Base-by-base conservation (phyloP, 73 alveolate genomes). In the Strombidium stylifer region DNA sequence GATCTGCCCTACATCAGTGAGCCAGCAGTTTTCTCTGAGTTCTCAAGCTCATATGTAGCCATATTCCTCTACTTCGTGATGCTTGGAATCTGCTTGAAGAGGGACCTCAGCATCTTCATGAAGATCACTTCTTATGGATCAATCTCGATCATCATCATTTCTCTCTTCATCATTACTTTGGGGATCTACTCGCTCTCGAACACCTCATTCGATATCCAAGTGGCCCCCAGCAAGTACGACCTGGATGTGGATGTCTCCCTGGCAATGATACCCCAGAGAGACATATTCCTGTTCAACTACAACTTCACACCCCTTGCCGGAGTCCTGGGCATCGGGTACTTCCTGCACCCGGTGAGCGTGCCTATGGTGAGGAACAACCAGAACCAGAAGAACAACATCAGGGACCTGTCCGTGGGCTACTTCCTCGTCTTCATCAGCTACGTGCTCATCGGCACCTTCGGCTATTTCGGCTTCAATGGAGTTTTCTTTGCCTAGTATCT, bases 321-420 rank as follows among this genome's bases (percentile, higher is more conserved):
- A 1, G 61, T 81, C 15, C 58, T 64, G 12, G 62, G 85, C 27
- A 55, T 86, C 14, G 90, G 92, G 18, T 73, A 64, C 39, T 86
- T 78, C 59, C 27, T 75, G 18, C 95, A 86, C 66, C 81, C 84
- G 49, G 79, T 83, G 45, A 73, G 69, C 50, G 57, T 73, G 24
- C 85, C 85, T 25, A 42, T 86, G 23, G 34, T 86, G 66, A 72
- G 81, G 57, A 86, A 82, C 84, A 86, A 86, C 72, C 82, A 44
- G 58, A 57, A 71, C 10, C 93, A 32, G 34, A 81, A 72, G 35
- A 80, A 86, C 81, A 86, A 36, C 69, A 50, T 42, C 61, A n/a
- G 95, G 66, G 92, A 86, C 67, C 54, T 86, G 41, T 61, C 53
- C 48, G 21, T 65, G 12, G 95, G 95, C 31, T 86, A 73, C 68